These are phyloP conservation scores for Auriscalpium orientale DNA, from an alignment of 768 basidiomycete species.

Conservation along the genomic window DNA sequence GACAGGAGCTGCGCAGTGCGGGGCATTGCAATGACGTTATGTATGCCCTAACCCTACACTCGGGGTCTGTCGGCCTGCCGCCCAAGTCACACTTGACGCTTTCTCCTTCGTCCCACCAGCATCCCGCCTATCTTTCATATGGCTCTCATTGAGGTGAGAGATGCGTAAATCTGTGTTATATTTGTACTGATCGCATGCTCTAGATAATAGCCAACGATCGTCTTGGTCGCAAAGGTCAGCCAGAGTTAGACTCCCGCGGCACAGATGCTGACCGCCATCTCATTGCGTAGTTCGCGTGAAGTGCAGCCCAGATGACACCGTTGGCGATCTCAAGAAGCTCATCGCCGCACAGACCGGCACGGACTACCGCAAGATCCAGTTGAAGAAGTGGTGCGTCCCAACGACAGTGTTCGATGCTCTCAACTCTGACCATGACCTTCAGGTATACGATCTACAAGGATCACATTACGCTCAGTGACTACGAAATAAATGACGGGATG, in stretches of 20 bases:
- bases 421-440: not conserved
- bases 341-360: constrained; percentile 97
- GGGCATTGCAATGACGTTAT: not conserved
- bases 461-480: constrained; percentile 87
- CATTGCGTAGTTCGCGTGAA: constrained; percentile 75
- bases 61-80: not conserved
- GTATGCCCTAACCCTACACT: not conserved
- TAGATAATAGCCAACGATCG: constrained; percentile 95
- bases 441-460: constrained; percentile 97
- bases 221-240: constrained; percentile 82
- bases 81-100: not conserved
- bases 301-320: constrained; percentile 91
- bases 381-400: constrained; percentile 88
- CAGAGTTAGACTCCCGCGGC: not conserved
- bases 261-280: too few relatives aligned
- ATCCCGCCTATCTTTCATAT: not conserved
- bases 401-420: not conserved
- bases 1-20: too few relatives aligned
- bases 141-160: not conserved
- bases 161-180: not conserved
- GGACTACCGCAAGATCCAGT: constrained; percentile 71
- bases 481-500: constrained; percentile 91
- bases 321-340: constrained; percentile 94
- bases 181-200: not conserved
- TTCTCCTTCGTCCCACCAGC: not conserved